Percentiles rank a stretch among this genome's conserved stretches.
These are phyloP conservation scores for Phalaenopsis hybrid DNA, from an alignment of 116 monocot genomes.

Conservation along the genomic window DNA sequence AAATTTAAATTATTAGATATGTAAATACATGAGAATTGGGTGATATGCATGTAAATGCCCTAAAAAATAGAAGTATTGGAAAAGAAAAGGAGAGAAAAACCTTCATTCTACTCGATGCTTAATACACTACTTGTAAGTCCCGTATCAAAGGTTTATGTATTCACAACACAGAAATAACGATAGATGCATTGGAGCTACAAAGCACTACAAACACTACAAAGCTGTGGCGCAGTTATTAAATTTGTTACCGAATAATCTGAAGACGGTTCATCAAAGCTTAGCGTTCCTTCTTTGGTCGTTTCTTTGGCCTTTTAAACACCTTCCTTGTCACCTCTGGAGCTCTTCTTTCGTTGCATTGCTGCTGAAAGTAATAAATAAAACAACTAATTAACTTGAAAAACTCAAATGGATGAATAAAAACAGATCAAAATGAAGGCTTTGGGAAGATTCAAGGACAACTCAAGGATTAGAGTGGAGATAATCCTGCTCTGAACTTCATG, in stretches of 20 bases:
- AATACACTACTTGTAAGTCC: too few relatives aligned
- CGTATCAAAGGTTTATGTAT: too few relatives aligned
- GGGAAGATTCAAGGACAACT: neutral
- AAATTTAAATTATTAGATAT: too few relatives aligned
- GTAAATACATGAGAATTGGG: too few relatives aligned
- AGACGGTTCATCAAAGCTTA: neutral
- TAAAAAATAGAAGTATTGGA: too few relatives aligned
- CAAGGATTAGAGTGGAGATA: neutral
- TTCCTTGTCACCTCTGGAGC: slow-evolving; percentile 9
- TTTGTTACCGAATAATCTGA: neutral
- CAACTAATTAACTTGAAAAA: neutral
- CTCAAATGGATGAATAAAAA: neutral
- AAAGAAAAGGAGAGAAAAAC: too few relatives aligned
- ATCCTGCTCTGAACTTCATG: neutral
- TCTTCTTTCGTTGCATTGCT: slow-evolving; percentile 1
- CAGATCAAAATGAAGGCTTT: neutral
- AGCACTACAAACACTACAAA: neutral
- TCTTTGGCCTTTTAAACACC: neutral
- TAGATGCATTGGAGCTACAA: neutral
- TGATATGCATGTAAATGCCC: too few relatives aligned
- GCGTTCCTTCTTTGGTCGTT: slow-evolving; percentile 7
- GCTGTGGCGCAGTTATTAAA: neutral
- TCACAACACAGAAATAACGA: too few relatives aligned
- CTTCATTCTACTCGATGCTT: too few relatives aligned
- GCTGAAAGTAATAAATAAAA: neutral